Evolutionary conservation across 148 eudicot species (phyloP).

Genomic region (Chenopodium suecicum): DNA sequence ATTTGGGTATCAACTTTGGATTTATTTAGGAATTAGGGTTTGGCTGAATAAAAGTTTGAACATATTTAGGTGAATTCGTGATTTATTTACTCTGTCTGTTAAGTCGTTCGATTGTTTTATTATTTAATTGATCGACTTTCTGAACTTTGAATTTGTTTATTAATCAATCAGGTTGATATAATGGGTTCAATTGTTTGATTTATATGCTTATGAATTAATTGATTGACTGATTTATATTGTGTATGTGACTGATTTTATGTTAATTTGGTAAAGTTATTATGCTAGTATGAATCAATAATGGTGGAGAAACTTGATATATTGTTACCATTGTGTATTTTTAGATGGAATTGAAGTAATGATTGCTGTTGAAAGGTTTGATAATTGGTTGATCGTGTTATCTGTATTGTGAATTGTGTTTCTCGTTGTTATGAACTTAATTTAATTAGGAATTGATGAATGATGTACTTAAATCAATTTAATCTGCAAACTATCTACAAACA

Average conservation of each 20-base stretch:
- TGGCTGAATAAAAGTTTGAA: not conserved
- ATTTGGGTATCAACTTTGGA: not conserved
- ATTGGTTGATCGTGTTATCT: no score
- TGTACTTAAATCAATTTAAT: not conserved
- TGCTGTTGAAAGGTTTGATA: not conserved
- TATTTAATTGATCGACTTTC: not conserved
- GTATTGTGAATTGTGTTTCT: not conserved
- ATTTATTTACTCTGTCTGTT: not conserved
- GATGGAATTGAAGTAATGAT: no score
- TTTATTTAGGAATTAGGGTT: not conserved
- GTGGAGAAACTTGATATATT: not conserved
- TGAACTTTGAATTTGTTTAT: not conserved
- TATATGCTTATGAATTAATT: not conserved
- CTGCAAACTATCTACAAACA: no score
- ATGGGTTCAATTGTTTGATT: not conserved
- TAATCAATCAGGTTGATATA: not conserved
- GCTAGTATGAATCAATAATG: not conserved
- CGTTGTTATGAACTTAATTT: not conserved
- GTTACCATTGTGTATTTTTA: not conserved
- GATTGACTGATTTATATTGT: not conserved
- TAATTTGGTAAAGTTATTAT: not conserved
- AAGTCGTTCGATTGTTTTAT: not conserved
- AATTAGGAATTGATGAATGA: not conserved
- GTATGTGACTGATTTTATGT: not conserved
- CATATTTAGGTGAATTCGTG: not conserved